Conservation (phyloP, 1,139 yeast genomes). For the Candida sp. region DNA sequence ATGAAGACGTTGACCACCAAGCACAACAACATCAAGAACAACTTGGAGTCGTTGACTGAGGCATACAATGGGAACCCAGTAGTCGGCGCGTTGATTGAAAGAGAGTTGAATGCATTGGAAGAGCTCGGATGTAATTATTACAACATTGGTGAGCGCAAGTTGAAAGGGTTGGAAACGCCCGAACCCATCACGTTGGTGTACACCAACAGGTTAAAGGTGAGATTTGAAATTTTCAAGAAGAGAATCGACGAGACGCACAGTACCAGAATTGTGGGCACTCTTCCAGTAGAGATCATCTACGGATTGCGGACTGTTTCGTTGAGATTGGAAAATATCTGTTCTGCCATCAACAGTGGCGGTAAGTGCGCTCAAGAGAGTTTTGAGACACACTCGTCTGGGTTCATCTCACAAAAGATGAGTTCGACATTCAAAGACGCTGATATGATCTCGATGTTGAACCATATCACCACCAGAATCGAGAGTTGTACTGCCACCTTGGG, state of each 20-base stretch:
- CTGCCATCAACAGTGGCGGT: constrained; percentile 34
- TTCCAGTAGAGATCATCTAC: constrained; percentile 50
- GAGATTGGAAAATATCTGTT: constrained; percentile 53
- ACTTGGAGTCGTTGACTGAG: constrained; percentile 44
- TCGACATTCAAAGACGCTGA: constrained; percentile 37
- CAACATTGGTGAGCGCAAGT: constrained; percentile 83
- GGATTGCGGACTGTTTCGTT: constrained; percentile 52
- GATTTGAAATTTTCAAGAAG: constrained; percentile 52
- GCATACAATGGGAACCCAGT: constrained; percentile 67
- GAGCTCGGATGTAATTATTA: constrained; percentile 73
- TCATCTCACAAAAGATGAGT: constrained; percentile 25
- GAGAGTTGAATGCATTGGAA: constrained; percentile 68
- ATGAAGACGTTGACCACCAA: constrained; percentile 60
- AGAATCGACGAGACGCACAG: constrained; percentile 21
- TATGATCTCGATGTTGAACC: constrained; percentile 57
- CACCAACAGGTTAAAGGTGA: constrained; percentile 65
- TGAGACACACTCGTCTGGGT: constrained; percentile 26
- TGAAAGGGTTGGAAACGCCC: constrained; percentile 95
- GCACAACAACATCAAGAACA: constrained; percentile 51
- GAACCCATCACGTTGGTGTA: constrained; percentile 83
- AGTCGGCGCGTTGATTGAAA: constrained; percentile 67
- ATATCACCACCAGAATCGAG: constrained; percentile 67
- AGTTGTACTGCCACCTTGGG: constrained; percentile 46
- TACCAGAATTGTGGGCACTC: constrained; percentile 38
- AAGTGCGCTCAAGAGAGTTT: constrained; percentile 29